Conservation (phyloP, 1,284 basidiomycete species). For the Ceratobasidium sp. region DNA sequence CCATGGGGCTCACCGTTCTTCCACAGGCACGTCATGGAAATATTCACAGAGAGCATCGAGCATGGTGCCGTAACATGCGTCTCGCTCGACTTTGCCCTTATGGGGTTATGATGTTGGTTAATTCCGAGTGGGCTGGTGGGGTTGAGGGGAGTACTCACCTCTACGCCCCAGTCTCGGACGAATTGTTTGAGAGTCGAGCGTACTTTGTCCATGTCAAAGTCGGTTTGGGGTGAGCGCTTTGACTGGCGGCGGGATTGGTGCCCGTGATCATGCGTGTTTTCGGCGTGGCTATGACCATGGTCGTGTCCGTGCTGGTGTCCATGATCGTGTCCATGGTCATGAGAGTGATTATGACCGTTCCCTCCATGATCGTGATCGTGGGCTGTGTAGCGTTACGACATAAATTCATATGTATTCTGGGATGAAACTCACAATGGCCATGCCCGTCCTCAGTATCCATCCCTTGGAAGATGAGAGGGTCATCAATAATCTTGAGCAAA, state of each 20-base stretch:
- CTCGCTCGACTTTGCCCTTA: conserved; percentile 78
- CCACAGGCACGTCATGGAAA: conserved; percentile 62
- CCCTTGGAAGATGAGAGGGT: conserved; percentile 74
- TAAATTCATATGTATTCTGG: neutral
- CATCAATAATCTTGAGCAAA: conserved; percentile 66
- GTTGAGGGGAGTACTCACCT: conserved; percentile 60
- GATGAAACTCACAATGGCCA: conserved; percentile 14
- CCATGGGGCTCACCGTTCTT: conserved; percentile 62
- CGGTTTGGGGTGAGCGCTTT: conserved; percentile 48
- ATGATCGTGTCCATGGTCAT: conserved; percentile 41
- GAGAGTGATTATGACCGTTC: no score
- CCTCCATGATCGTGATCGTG: no score
- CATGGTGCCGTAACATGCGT: conserved; percentile 80
- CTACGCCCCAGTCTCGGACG: conserved; percentile 87
- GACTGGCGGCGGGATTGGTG: conserved; percentile 47
- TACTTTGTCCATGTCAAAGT: conserved; percentile 85
- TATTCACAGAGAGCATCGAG: conserved; percentile 73
- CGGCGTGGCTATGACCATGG: conserved; percentile 41
- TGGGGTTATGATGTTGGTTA: conserved; percentile 5
- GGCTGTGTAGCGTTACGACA: neutral
- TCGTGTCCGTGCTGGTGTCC: no score
- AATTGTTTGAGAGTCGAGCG: conserved; percentile 89
- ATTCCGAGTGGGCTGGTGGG: conserved; percentile 34
- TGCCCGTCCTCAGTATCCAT: conserved; percentile 36
- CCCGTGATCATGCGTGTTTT: conserved; percentile 39